Conservation (phyloP, 257 asterid species). For the Perilla frutescens region DNA sequence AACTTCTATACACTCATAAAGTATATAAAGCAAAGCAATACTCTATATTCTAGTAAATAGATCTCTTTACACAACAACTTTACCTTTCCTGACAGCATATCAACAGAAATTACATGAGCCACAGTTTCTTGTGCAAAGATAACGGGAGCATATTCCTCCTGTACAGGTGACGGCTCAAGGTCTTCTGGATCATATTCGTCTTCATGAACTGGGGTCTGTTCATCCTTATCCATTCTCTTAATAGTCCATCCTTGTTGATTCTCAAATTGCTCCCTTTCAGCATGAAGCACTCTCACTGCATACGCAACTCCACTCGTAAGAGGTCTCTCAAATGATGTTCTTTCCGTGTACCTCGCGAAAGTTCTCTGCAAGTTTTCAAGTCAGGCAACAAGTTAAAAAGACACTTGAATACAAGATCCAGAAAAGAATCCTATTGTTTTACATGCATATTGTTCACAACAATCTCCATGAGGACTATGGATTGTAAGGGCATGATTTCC, state of each 20-base stretch:
- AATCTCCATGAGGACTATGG: background rate
- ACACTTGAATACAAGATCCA: slow-evolving; percentile 19
- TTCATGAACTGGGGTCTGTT: slow-evolving; percentile 87
- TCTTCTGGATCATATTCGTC: slow-evolving; percentile 76
- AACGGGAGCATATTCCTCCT: slow-evolving; percentile 95
- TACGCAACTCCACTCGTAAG: slow-evolving; percentile 99
- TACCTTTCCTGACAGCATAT: slow-evolving; percentile 98
- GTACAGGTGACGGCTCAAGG: slow-evolving; percentile 82
- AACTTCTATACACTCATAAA: no score
- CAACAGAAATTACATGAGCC: slow-evolving; percentile 91
- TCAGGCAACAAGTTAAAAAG: slow-evolving; percentile 12
- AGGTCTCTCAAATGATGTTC: slow-evolving; percentile 96
- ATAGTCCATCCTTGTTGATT: slow-evolving; percentile 86
- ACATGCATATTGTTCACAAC: background rate
- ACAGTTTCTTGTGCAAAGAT: slow-evolving; percentile 98
- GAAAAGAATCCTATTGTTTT: slow-evolving; percentile 11
- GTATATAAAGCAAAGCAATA: background rate
- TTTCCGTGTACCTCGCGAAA: slow-evolving; percentile 82
- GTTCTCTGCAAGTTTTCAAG: slow-evolving; percentile 58
- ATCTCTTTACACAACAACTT: background rate
- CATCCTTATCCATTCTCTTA: slow-evolving; percentile 83
- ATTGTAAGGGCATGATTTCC: background rate
- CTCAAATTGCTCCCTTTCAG: slow-evolving; percentile 85
- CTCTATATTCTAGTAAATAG: background rate
- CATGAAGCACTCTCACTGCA: slow-evolving; percentile 88